Conservation (phyloP, 257 asterid genomes). For the Gentiana dahurica region DNA sequence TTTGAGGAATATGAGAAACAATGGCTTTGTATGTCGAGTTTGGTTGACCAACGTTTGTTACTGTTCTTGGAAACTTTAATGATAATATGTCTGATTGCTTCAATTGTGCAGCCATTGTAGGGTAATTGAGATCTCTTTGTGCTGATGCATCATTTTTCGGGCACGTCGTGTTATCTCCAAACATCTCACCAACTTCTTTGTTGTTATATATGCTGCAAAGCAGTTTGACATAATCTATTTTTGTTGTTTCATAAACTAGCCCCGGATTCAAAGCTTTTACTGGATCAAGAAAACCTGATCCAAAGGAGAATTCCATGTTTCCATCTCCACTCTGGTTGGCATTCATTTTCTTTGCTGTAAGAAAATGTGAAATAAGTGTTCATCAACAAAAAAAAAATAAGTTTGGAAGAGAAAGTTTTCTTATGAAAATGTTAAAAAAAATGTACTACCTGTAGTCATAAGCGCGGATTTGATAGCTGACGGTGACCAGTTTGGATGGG, state of each 20-base stretch:
- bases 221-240: conserved; percentile 5
- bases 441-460: conserved; percentile 17
- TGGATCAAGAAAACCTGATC: conserved; percentile 20
- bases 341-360: conserved; percentile 11
- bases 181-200: background rate
- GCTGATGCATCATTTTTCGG: background rate
- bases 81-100: background rate
- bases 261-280: conserved; percentile 17
- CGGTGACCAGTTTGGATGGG: conserved; percentile 20
- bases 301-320: conserved; percentile 13
- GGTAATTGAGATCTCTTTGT: conserved; percentile 14
- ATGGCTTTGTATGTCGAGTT: conserved; percentile 1
- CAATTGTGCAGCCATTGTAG: conserved; percentile 7
- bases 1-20: too few species aligned
- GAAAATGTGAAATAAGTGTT: too few species aligned
- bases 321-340: background rate
- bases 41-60: conserved; percentile 3
- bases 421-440: background rate
- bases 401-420: too few species aligned
- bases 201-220: conserved; percentile 5
- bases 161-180: conserved; percentile 10
- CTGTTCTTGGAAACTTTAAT: conserved; percentile 6
- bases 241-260: conserved; percentile 6
- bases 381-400: too few species aligned
- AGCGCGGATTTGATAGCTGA: conserved; percentile 20